Evolutionary conservation across 192 early-diverging fungal species (phyloP), one percentile per base, ranked within the genome.

Genomic region (Neocallimastix lanati): DNA sequence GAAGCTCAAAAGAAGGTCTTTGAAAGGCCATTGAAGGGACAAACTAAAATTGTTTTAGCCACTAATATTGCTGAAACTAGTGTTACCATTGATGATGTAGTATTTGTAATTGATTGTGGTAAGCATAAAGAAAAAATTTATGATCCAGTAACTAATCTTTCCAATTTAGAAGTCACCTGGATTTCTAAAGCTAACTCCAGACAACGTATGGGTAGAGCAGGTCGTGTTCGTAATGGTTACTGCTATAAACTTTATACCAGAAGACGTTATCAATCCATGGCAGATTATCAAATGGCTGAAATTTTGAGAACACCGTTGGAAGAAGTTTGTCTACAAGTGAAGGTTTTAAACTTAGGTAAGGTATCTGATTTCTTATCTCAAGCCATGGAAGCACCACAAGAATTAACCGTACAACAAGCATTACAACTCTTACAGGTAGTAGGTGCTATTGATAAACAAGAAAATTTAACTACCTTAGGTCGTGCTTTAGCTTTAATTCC

Each of bases 41-140:
- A 85, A 12, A 88, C 96, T 13, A 97, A 96, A 81, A 91, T 97
- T 0, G 87, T 99, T 0, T 89, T 99, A 6, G 88, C 97, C 0
- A 96, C 96, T 18, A 96, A 96, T 78, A n/a, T n/a, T n/a, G n/a
- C n/a, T n/a, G n/a, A n/a, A n/a, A n/a, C n/a, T n/a, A n/a, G n/a
- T n/a, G n/a, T n/a, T n/a, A 93, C 93, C 0, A 88, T 95, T 76
- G 90, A 92, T 29, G 92, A 91, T 0, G 90, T 94, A 25, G 89
- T 89, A 9, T 93, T 89, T 80, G 92, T 95, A 6, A 84, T 95
- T 80, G 94, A 95, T 83, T 85, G 85, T 78, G 94, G 94, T 50
- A 50, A 50, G 18, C 40, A 50, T 21, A 50, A 50, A 50, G 40
- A 50, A 50, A 50, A 50, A 50, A 50, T 50, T 14, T 50, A 50